These are phyloP conservation scores for Prosopis cineraria DNA, from an alignment of 306 rosid genomes.

Conservation along the genomic window DNA sequence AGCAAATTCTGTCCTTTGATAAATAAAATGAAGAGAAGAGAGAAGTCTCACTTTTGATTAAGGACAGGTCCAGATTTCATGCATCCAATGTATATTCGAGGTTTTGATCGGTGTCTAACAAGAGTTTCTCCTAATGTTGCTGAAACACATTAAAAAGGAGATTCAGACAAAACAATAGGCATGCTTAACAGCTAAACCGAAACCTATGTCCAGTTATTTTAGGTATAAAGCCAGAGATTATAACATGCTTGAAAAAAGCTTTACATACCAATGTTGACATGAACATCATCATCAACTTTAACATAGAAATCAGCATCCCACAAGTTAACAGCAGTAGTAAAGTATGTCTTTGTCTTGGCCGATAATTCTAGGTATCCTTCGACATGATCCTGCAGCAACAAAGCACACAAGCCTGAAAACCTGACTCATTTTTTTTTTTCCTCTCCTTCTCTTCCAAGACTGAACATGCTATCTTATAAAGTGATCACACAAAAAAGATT, in stretches of 20 bases:
- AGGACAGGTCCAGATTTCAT: conserved; percentile 99
- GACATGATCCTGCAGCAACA: conserved; percentile 74
- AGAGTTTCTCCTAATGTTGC: conserved; percentile 97
- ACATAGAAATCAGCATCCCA: conserved; percentile 99
- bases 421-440: background rate
- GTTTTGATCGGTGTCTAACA: conserved; percentile 81
- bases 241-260: conserved; percentile 14
- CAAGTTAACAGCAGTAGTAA: conserved; percentile 76
- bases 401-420: conserved; percentile 26
- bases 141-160: conserved; percentile 43
- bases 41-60: conserved; percentile 70
- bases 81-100: conserved; percentile 87
- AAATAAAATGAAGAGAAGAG: conserved; percentile 8
- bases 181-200: conserved; percentile 25
- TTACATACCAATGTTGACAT: conserved; percentile 87
- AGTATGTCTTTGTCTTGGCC: conserved; percentile 90
- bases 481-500: conserved; percentile 4
- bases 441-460: background rate
- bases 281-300: conserved; percentile 98
- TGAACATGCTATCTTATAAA: conserved; percentile 5
- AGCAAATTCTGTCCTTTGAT: background rate
- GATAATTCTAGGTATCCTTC: conserved; percentile 99
- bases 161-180: background rate
- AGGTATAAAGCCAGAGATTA: background rate
- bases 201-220: conserved; percentile 6